These are phyloP conservation scores for Ambrosiella xylebori DNA, from an alignment of 2,329 filamentous ascomycete genomes.

Conservation along the genomic window DNA sequence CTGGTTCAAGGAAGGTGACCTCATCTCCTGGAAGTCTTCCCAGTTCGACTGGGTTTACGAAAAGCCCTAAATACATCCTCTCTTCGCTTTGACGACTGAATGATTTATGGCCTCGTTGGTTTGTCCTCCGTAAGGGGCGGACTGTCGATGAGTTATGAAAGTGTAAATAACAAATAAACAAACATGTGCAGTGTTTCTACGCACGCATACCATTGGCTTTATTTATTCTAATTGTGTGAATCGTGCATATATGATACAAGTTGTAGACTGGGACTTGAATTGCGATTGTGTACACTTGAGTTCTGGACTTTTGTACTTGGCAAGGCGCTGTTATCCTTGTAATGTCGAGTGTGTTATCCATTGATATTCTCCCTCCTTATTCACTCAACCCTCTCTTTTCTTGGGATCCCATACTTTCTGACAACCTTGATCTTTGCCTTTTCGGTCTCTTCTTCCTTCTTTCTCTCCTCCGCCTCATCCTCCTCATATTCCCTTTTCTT, in stretches of 20 bases:
- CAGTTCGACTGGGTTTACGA: slow-evolving; percentile 95
- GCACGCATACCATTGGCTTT: too few species aligned
- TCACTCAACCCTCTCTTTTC: neutral
- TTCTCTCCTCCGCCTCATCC: neutral
- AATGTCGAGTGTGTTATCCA: too few species aligned
- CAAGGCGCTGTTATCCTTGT: too few species aligned
- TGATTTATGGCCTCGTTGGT: slow-evolving; percentile 1
- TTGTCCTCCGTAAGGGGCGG: neutral
- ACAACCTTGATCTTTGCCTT: neutral
- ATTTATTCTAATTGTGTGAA: too few species aligned
- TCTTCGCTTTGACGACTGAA: neutral
- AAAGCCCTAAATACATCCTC: slow-evolving; percentile 44
- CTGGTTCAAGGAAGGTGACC: slow-evolving; percentile 87
- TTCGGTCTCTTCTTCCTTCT: neutral
- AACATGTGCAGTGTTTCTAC: too few species aligned
- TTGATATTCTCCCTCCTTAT: too few species aligned
- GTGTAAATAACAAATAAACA: neutral
- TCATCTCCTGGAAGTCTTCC: slow-evolving; percentile 69
- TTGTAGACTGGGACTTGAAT: too few species aligned
- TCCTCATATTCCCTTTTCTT: neutral
- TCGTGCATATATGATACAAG: too few species aligned
- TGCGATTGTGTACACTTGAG: too few species aligned
- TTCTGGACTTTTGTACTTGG: too few species aligned
- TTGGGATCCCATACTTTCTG: neutral
- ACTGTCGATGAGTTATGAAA: neutral